phyloP scores from a whole-genome alignment of 2,329 filamentous ascomycete species.

The Didymella arachidicola region DNA sequence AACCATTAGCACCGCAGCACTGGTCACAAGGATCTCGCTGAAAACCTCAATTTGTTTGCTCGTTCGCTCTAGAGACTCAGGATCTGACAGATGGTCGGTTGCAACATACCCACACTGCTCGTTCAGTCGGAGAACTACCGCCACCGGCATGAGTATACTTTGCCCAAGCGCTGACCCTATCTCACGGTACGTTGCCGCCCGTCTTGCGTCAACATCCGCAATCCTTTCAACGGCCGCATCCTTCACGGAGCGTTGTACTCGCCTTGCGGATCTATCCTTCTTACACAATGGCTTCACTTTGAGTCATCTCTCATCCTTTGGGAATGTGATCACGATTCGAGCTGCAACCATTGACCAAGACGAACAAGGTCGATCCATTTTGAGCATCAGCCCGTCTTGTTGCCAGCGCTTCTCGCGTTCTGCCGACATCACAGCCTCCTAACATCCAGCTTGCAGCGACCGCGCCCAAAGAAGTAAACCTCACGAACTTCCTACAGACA shows the following conservation, averaged over 20 bases:
- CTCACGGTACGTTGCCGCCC: not conserved
- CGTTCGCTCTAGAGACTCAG: not conserved
- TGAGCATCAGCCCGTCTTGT: not conserved
- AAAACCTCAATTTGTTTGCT: not conserved
- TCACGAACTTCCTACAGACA: conserved; percentile 2
- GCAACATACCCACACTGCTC: not conserved
- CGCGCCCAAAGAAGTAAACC: conserved; percentile 17
- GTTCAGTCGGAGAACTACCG: not conserved
- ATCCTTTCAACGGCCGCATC: not conserved
- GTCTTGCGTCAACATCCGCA: not conserved
- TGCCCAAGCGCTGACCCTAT: not conserved
- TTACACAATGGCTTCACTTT: conserved; percentile 4
- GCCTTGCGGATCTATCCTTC: conserved; percentile 4
- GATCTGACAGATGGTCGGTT: not conserved
- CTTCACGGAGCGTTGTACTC: conserved; percentile 2
- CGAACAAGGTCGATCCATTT: not conserved
- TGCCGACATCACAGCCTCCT: not conserved
- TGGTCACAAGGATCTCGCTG: not conserved
- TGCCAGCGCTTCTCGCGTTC: conserved; percentile 13
- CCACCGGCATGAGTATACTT: not conserved
- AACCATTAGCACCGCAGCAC: not conserved
- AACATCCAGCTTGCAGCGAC: not conserved
- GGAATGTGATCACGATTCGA: not conserved
- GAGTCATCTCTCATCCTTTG: not conserved
- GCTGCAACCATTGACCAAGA: not conserved